Base-by-base conservation (phyloP, 2,329 filamentous ascomycete species). In the Xylaria sp. region DNA sequence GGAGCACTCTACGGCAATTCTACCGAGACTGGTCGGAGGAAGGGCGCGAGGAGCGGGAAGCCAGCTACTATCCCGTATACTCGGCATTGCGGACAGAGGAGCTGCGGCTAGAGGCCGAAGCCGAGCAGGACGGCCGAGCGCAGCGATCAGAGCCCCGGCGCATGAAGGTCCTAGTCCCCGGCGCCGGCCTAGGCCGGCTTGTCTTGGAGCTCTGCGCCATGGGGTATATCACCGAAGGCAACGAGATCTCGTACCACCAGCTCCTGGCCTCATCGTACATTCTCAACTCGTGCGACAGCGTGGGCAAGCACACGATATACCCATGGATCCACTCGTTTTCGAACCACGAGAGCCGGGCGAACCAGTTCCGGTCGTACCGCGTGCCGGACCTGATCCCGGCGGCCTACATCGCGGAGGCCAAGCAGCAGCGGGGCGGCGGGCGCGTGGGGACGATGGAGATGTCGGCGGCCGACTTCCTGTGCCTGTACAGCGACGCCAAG, bases 211-310 rank as follows among this genome's bases (percentile, higher is more conserved):
- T 98, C 13, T 92, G 89, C 73, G 80, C 79, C 27, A 81, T 80
- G 1, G 93, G 95, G 10, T 96, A 88, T 75, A 79, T 85, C 10
- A 85, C 87, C 0, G 93, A 97, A 75, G 94, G 94, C 27, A 98
- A 97, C 73, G 91, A 99, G 77, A 96, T 98, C 64, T 97, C 93
- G 2, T 98, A 96, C 73, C 95, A 99, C 75, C 92, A 97, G 74
- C 85, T 99, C n/a, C 82, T 98, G 60, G 92, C 92, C 1, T 96
- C 91, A 5, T 86, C 85, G 0, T 89, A 91, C 72, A 85, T 93
- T 15, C 84, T 93, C 48, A 93, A 94, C 74, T 83, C 82, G 69
- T 91, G 88, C 4, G 70, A 79, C 0, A 72, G 75, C 1, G 84
- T 84, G 0, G 82, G 83, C 15, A 82, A 90, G 63, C 92, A 93